phyloP scores from a whole-genome alignment of 208 protist genomes.

The Trypanosoma vivax region DNA sequence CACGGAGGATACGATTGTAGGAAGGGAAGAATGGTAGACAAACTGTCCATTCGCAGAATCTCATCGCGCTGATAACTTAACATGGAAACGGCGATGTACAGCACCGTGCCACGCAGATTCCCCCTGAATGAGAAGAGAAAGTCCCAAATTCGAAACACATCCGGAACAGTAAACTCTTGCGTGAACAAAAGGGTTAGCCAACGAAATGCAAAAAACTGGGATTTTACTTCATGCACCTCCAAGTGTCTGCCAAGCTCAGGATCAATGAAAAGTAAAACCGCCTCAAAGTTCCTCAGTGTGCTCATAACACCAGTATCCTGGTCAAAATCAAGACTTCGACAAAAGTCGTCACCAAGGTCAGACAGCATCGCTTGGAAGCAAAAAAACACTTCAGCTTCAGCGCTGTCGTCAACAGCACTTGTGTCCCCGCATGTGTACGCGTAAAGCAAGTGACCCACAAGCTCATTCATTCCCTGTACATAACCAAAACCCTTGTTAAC shows the following conservation, averaged over 20 bases:
- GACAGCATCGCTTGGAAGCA: constrained; percentile 70
- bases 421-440: constrained; percentile 39
- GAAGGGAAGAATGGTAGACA: constrained; percentile 49
- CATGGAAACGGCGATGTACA: constrained; percentile 64
- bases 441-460: constrained; percentile 68
- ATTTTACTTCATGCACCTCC: constrained; percentile 25
- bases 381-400: constrained; percentile 68
- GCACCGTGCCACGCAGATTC: constrained; percentile 31
- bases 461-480: constrained; percentile 83
- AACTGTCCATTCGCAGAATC: constrained; percentile 26
- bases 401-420: constrained; percentile 18
- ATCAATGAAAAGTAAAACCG: constrained; percentile 59
- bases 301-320: constrained; percentile 41
- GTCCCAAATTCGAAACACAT: constrained; percentile 79
- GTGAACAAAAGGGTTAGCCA: constrained; percentile 86
- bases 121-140: constrained; percentile 75
- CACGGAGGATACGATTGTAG: constrained; percentile 53
- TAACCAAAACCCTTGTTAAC: constrained; percentile 74
- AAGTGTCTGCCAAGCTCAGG: constrained; percentile 46
- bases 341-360: constrained; percentile 72
- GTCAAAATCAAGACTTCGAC: constrained; percentile 49
- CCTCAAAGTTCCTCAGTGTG: constrained; percentile 57
- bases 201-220: constrained; percentile 72
- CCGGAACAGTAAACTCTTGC: constrained; percentile 77
- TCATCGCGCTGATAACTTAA: constrained; percentile 31